Evolutionary conservation across 371 early-diverging fungal genomes (phyloP), one percentile per base, ranked within the genome.

Genomic region (Actinomucor elegans): DNA sequence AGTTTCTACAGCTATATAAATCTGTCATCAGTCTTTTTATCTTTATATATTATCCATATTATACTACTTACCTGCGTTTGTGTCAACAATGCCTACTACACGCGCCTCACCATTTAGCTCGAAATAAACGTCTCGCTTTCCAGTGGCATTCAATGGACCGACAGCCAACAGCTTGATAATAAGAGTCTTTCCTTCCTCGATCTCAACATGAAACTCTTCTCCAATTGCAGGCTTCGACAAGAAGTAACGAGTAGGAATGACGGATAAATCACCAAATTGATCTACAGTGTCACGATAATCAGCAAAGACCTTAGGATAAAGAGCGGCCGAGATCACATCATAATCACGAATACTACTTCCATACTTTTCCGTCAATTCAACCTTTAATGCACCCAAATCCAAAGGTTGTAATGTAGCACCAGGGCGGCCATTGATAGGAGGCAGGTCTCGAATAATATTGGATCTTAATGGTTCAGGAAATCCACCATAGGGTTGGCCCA

Each of bases 251-350:
- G 97, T 97, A 17, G 96, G 96, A 46, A 97, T 75, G 7, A 85
- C 77, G 8, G 90, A 88, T 23, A 97, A 66, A 61, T 94, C 92
- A 59, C 96, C 95, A 59, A 81, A 94, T 57, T 84, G 78, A 44
- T 83, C 83, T 28, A 86, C 71, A 46, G 70, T 75, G 17, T 82
- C 76, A 55, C 81, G 80, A 82, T 86, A 95, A 52, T 94, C 95
- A n/a, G 88, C 90, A 81, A 94, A 94, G 24, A 93, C 94, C 61
- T 92, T 85, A 45, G 97, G 97, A 69, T 97, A 97, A 47, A 95
- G 77, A 4, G 96, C 96, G 6, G 95, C 91, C 18, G 85, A 84
- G 24, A 82, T 71, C n/a, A 91, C 87, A 69, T 94, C 94, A 20
- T 89, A 90, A 52, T 94, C 93, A 42, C 90, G 87, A 46, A 94